These are phyloP conservation scores for Ophiocordyceps camponoti-leonardi DNA, from an alignment of 2,329 filamentous ascomycete species.

Conservation along the genomic window DNA sequence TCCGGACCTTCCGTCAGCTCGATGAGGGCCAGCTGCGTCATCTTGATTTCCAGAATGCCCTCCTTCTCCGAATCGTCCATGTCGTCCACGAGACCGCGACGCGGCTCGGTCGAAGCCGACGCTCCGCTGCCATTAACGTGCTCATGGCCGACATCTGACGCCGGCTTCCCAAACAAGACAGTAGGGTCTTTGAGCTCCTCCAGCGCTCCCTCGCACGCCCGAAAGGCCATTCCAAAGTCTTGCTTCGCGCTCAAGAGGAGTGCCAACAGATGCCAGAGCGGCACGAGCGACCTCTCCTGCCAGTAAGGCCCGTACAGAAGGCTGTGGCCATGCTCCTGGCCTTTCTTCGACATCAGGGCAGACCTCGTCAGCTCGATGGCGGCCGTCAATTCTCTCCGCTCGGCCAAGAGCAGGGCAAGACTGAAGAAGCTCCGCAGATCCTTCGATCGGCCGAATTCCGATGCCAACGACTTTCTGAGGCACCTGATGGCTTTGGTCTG, in stretches of 20 bases:
- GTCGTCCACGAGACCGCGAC: constrained; percentile 47
- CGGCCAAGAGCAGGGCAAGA: constrained; percentile 69
- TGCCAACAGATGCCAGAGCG: constrained; percentile 81
- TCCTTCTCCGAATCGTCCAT: constrained; percentile 78
- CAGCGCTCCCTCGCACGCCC: constrained; percentile 78
- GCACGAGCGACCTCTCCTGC: constrained; percentile 51
- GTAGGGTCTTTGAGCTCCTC: constrained; percentile 67
- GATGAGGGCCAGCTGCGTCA: constrained; percentile 75
- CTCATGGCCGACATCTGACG: constrained; percentile 42
- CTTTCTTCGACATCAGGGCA: constrained; percentile 47
- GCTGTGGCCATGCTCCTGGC: constrained; percentile 24
- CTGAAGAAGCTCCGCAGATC: constrained; percentile 68
- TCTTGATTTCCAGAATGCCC: constrained; percentile 80
- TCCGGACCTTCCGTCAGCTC: constrained; percentile 73
- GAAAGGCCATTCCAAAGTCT: constrained; percentile 63
- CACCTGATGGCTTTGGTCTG: constrained; percentile 63
- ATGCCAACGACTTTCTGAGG: constrained; percentile 55
- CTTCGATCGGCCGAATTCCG: constrained; percentile 45
- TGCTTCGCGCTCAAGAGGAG: constrained; percentile 74
- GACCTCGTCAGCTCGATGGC: constrained; percentile 72
- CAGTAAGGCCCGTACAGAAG: constrained; percentile 31
- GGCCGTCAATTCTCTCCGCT: constrained; percentile 62
- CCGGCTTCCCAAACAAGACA: constrained; percentile 49
- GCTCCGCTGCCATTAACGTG: constrained; percentile 42
- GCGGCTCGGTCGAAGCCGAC: constrained; percentile 8